Evolutionary conservation across 345 rosid species (phyloP).

Genomic region (Hevea brasiliensis): DNA sequence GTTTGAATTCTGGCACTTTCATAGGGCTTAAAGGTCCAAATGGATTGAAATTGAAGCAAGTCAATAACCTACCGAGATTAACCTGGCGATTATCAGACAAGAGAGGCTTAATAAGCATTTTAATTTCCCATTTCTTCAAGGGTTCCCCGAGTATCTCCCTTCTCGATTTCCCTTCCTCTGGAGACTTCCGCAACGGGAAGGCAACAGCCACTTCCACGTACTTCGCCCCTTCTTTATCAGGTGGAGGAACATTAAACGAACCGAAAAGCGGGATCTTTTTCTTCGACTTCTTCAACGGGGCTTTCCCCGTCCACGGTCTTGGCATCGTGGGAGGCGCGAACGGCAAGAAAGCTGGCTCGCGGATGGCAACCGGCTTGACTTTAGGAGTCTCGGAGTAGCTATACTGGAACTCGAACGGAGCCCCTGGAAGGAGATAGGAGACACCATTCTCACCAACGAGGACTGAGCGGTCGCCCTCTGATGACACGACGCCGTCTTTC

Average conservation of each 20-base stretch:
- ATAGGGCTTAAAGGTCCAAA: neutral
- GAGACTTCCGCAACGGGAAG: slow-evolving; percentile 59
- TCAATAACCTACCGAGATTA: slow-evolving; percentile 66
- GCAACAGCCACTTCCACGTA: slow-evolving; percentile 76
- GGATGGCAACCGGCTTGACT: slow-evolving; percentile 79
- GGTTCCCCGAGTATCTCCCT: slow-evolving; percentile 83
- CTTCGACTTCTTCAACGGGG: slow-evolving; percentile 77
- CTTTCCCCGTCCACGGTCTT: slow-evolving; percentile 97
- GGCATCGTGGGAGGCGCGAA: slow-evolving; percentile 95
- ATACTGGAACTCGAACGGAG: slow-evolving; percentile 91
- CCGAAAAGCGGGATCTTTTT: slow-evolving; percentile 81
- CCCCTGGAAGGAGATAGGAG: slow-evolving; percentile 84
- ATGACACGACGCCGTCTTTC: slow-evolving; percentile 52
- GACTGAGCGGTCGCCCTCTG: slow-evolving; percentile 77
- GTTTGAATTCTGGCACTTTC: neutral
- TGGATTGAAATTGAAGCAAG: neutral
- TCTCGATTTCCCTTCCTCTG: slow-evolving; percentile 57
- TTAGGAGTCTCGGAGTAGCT: slow-evolving; percentile 88
- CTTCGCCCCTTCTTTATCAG: slow-evolving; percentile 59
- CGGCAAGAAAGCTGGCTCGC: slow-evolving; percentile 92
- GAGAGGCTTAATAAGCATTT: slow-evolving; percentile 63
- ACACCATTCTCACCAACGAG: slow-evolving; percentile 74
- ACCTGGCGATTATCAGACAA: slow-evolving; percentile 81
- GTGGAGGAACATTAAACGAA: slow-evolving; percentile 65
- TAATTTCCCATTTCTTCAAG: slow-evolving; percentile 78